phyloP scores from a whole-genome alignment of 164 flowering plant genomes.

The Hamamelis virginiana region DNA sequence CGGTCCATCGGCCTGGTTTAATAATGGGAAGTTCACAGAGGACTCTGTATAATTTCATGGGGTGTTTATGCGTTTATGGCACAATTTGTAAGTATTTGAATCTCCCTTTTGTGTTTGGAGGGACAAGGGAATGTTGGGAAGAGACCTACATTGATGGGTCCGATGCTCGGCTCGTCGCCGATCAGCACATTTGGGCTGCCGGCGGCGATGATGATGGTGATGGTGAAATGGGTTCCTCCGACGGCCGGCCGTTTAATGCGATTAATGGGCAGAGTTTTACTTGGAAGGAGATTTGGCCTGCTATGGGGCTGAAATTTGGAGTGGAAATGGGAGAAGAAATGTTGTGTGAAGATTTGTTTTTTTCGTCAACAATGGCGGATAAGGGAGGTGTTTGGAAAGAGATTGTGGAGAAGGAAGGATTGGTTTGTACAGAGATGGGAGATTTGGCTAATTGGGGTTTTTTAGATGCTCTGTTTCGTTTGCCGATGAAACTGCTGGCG shows the following conservation, averaged over 20 bases:
- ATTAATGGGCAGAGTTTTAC: conserved; percentile 60
- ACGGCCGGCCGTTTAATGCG: conserved; percentile 67
- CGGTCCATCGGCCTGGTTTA: conserved; percentile 86
- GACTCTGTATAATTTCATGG: conserved; percentile 68
- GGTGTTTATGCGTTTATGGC: conserved; percentile 71
- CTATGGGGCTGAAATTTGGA: conserved; percentile 48
- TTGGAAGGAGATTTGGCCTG: conserved; percentile 79
- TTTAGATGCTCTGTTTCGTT: conserved; percentile 60
- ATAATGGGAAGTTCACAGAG: conserved; percentile 61
- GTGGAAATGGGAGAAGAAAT: conserved; percentile 26
- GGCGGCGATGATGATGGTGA: too few species aligned
- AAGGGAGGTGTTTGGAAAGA: conserved; percentile 65
- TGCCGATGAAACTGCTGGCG: conserved; percentile 56
- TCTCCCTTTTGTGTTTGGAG: conserved; percentile 85
- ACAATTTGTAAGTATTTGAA: conserved; percentile 56
- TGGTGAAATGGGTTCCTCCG: conserved; percentile 10
- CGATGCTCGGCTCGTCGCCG: conserved; percentile 76
- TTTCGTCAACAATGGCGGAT: conserved; percentile 46
- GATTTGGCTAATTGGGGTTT: conserved; percentile 86
- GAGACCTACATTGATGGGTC: conserved; percentile 67
- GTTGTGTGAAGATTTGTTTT: conserved; percentile 39
- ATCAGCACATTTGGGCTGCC: conserved; percentile 87
- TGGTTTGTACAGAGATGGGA: conserved; percentile 47
- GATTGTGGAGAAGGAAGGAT: conserved; percentile 55
- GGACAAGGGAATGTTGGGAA: conserved; percentile 71